phyloP scores from a whole-genome alignment of 306 rosid genomes.

The Begonia peltatifolia region DNA sequence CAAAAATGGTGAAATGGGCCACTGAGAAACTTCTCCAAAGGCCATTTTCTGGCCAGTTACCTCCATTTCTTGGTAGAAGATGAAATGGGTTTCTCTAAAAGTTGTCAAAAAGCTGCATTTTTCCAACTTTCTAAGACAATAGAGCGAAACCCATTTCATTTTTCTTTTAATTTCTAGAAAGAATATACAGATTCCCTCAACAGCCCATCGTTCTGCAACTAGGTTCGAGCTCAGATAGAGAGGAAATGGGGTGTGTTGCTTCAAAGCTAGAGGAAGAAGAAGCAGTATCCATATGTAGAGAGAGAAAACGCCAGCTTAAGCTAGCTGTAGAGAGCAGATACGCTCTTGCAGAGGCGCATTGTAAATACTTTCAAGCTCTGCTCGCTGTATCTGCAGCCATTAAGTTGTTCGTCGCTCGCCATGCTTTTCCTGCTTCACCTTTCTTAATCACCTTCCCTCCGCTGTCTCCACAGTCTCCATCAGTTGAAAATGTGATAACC shows the following conservation, averaged over 20 bases:
- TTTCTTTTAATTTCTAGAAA: conserved; percentile 31
- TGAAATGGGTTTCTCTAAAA: conserved; percentile 22
- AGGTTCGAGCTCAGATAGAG: conserved; percentile 12
- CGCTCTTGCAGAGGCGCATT: conserved; percentile 84
- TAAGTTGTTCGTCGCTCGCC: conserved; percentile 73
- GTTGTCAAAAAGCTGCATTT: conserved; percentile 16
- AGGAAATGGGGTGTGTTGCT: conserved; percentile 82
- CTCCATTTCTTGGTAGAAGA: conserved; percentile 8
- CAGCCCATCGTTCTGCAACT: conserved; percentile 5
- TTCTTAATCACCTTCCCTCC: conserved; percentile 76
- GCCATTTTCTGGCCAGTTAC: conserved; percentile 12
- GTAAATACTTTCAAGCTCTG: conserved; percentile 60
- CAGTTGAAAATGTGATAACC: conserved; percentile 37
- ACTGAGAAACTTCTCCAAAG: conserved; percentile 1
- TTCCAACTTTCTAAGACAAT: conserved; percentile 16
- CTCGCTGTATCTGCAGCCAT: conserved; percentile 68
- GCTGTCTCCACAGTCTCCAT: conserved; percentile 20
- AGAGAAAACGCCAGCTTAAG: conserved; percentile 68
- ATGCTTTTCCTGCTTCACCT: conserved; percentile 70
- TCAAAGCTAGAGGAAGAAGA: conserved; percentile 89
- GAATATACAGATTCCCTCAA: conserved; percentile 25
- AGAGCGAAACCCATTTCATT: conserved; percentile 30
- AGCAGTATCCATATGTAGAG: conserved; percentile 72
- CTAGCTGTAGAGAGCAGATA: conserved; percentile 71
- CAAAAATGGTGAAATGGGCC: not conserved